Base-by-base conservation (phyloP, 495 filamentous ascomycete species). In the Aspergillus baeticus region DNA sequence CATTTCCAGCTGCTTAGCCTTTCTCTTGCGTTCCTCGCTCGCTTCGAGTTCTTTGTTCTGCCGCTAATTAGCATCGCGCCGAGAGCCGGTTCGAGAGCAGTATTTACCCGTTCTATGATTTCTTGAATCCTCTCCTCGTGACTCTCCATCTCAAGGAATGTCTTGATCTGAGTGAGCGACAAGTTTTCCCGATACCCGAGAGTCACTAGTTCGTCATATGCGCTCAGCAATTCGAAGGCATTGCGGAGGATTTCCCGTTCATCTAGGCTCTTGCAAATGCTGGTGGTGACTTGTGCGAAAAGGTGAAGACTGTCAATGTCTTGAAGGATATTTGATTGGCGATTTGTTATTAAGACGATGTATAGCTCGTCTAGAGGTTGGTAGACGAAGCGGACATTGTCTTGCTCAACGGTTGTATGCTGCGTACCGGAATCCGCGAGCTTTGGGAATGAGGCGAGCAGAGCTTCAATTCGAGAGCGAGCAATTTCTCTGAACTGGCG, bases 301-400 rank as follows among this genome's bases (percentile, higher is more conserved):
- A 98, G 81, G 68, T 98, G 94, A 42, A 98, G 84, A 41, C 93
- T 96, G 73, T 98, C 92, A 65, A 98, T 98, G 68, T 98, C 94
- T 77, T 98, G 94, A 29, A 98, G 83, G 62, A 98, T 98, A 77
- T 98, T 98, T 63, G 91, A 96, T 81, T 98, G 93, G 55, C 91
- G 90, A 79, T 98, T 98, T 76, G 95, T 98, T 73, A 98, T 98
- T 58, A 98, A 86, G 51, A 98, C 92, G 83, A 98, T 96, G 81
- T 98, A 98, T 57, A 98, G 85, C 78, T 98, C 95, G 73, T 98
- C 95, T 51, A 98, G 82, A 56, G 95, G 94, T 72, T 98, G 94
- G 79, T 98, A 98, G 48, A 98, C 94, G 69, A 96, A 98, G 70
- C 94, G 94, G 62, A 98, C 94, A 81, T 96, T 97, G 79, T 98